phyloP scores from a whole-genome alignment of 768 basidiomycete species.

The Coprinopsis cinerea region DNA sequence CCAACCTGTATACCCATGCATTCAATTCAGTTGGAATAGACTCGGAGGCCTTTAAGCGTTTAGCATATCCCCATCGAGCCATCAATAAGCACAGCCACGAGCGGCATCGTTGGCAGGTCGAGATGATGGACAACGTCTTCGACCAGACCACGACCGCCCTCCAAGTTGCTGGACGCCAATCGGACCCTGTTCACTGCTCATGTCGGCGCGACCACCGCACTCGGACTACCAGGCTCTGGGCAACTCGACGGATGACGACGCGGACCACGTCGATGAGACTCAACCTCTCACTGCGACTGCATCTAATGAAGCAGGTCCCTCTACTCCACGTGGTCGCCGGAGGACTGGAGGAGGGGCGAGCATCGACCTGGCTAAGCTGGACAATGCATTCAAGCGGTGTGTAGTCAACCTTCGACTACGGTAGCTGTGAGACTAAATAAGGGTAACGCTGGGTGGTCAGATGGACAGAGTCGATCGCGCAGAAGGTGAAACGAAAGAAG shows the following conservation, averaged over 20 bases:
- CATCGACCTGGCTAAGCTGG: slow-evolving; percentile 76
- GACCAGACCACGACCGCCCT: neutral
- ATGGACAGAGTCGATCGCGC: slow-evolving; percentile 84
- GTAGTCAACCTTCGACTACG: too few relatives aligned
- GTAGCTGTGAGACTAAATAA: too few relatives aligned
- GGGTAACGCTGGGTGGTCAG: slow-evolving; percentile 29
- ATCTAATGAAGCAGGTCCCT: slow-evolving; percentile 12
- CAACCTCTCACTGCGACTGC: slow-evolving; percentile 19
- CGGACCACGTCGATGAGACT: slow-evolving; percentile 29
- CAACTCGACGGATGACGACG: slow-evolving; percentile 36
- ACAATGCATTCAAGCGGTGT: slow-evolving; percentile 78
- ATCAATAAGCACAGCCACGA: too few relatives aligned
- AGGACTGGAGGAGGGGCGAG: slow-evolving; percentile 49
- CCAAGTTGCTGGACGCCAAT: neutral
- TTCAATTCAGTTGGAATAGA: too few relatives aligned
- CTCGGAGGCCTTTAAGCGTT: too few relatives aligned
- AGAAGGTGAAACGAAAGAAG: slow-evolving; percentile 79
- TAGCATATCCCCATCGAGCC: too few relatives aligned
- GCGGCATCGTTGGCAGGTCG: too few relatives aligned
- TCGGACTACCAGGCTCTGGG: slow-evolving; percentile 45
- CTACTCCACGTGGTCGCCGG: slow-evolving; percentile 26
- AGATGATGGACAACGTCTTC: too few relatives aligned
- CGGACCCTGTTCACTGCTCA: slow-evolving; percentile 7
- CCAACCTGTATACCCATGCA: too few relatives aligned
- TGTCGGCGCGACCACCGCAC: slow-evolving; percentile 28